A percentile compares a stretch with the other conserved stretches of the same genome.
These are phyloP conservation scores for Cercophora newfieldiana DNA, from an alignment of 495 filamentous ascomycete genomes.

Conservation along the genomic window DNA sequence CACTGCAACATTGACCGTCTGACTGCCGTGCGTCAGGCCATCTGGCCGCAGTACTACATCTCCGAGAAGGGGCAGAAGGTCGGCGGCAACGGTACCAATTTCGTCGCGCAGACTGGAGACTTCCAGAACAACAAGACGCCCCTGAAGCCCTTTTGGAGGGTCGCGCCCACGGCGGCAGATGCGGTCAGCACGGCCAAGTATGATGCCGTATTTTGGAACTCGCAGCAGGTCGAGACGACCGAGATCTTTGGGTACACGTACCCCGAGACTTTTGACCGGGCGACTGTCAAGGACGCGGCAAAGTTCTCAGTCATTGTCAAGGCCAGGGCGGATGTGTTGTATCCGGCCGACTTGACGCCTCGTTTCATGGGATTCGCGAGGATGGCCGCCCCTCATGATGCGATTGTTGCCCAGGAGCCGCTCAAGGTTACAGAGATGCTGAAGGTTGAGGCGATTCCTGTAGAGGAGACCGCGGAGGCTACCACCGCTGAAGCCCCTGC, in stretches of 20 bases:
- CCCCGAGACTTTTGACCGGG: not conserved
- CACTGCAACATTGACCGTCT: constrained; percentile 9
- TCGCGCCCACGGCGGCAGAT: not conserved
- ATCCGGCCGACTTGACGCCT: not conserved
- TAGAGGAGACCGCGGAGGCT: no score
- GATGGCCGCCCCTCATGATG: no score
- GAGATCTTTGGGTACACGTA: constrained; percentile 1
- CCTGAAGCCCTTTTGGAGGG: not conserved
- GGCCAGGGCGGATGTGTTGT: not conserved
- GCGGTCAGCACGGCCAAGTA: not conserved
- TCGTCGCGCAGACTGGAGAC: not conserved
- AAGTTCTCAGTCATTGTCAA: not conserved
- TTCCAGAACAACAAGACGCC: not conserved
- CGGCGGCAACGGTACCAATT: not conserved
- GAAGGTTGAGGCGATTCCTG: no score
- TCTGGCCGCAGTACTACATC: not conserved
- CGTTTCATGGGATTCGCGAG: not conserved
- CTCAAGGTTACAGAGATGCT: no score
- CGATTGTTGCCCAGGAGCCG: no score
- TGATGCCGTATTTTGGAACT: constrained; percentile 3
- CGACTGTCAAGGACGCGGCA: not conserved
- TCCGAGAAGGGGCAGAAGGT: not conserved
- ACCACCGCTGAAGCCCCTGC: no score
- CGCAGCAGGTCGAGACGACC: not conserved
- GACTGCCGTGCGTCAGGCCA: not conserved